phyloP scores from a whole-genome alignment of 495 filamentous ascomycete genomes.

The Neurospora pannonica region DNA sequence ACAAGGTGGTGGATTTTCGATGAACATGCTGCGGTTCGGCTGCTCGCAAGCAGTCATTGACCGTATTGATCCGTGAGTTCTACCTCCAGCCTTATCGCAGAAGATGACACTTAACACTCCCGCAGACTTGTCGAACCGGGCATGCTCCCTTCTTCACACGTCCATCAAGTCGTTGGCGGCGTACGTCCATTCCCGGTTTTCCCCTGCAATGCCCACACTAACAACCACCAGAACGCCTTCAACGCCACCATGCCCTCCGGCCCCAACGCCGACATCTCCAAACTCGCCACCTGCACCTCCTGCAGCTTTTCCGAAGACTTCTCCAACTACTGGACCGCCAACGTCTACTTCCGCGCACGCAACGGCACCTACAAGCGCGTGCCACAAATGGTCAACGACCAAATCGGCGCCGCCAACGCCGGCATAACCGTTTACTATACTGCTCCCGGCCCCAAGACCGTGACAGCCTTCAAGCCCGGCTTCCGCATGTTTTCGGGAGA shows the following conservation, averaged over 20 bases:
- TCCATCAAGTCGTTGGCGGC: slow-evolving; percentile 40
- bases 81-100: not conserved
- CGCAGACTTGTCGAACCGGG: slow-evolving; percentile 31
- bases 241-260: slow-evolving; percentile 30
- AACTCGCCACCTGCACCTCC: slow-evolving; percentile 28
- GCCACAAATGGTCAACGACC: slow-evolving; percentile 18
- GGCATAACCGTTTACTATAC: slow-evolving; percentile 26
- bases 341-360: slow-evolving; percentile 41
- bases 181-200: slow-evolving; percentile 1
- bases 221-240: slow-evolving; percentile 23
- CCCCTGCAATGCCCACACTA: not conserved
- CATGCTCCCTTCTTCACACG: slow-evolving; percentile 27
- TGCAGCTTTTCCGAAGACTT: slow-evolving; percentile 37
- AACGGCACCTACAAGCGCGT: slow-evolving; percentile 45
- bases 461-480: slow-evolving; percentile 42
- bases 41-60: slow-evolving; percentile 34
- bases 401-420: slow-evolving; percentile 13
- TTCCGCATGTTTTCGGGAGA: slow-evolving; percentile 46
- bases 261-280: slow-evolving; percentile 26
- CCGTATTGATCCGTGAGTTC: slow-evolving; percentile 25
- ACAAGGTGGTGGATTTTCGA: slow-evolving; percentile 15
- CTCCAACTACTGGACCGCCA: slow-evolving; percentile 46
- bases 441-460: slow-evolving; percentile 24
- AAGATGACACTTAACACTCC: not conserved
- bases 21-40: slow-evolving; percentile 35